Base-by-base conservation (phyloP, 306 rosid genomes). In the Quercus rubra region DNA sequence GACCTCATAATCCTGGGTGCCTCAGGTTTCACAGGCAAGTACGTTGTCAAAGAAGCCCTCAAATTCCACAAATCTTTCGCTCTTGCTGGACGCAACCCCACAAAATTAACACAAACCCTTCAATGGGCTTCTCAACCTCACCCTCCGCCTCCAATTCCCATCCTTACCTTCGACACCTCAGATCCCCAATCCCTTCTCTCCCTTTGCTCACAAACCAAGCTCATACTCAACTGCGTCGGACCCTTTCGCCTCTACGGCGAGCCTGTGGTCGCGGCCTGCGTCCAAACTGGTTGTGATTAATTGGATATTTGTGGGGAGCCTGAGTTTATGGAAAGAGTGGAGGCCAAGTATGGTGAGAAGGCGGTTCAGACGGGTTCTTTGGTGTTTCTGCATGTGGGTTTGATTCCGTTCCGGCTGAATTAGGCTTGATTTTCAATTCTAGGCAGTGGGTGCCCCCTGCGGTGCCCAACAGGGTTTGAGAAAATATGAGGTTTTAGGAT, bases 351-450 rank as follows among this genome's bases (percentile, higher is more conserved):
- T 76, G 92, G 89, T 9, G 88, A 75, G 5, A 59, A 6, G 76
- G 88, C 91, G 0, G 19, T 71, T 46, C 77, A 91, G 76, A 82
- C 38, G 1, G 94, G 93, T 1, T 75, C 93, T 25, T 83, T 94
- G 92, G 87, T 92, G 77, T 94, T 57, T 90, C 93, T 18, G 98
- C 94, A 6, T 94, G 97, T 76, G 98, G 97, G 85, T 94, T 94
- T 28, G 97, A 94, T 56, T 94, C 97, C 3, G 83, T 94, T 82
- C 97, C 98, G 6, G 98, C 98, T 5, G 98, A 92, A 79, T 38
- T 92, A 67, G 98, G 98, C 0, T 25, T 90, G n/a, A 74, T 94
- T 85, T 94, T 92, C 75, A 87, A 92, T 75, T 90, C 94, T 4
- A 80, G 86, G 78, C 91, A 91, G 80, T 94, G 98, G 97, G 83